phyloP scores from a whole-genome alignment of 345 rosid genomes.

The Citrus mangshanensis region DNA sequence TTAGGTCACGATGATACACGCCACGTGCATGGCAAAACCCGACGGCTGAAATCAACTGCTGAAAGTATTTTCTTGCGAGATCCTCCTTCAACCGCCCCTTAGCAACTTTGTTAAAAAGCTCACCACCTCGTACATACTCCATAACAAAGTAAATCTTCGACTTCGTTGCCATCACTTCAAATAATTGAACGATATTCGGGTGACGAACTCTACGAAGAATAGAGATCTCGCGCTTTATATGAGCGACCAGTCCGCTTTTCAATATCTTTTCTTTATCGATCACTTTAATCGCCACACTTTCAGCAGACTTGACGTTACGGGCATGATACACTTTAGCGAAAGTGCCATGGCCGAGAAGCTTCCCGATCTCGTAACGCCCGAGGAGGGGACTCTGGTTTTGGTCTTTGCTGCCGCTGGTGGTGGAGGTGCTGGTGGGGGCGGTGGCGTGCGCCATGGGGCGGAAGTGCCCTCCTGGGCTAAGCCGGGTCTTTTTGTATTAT shows the following conservation, averaged over 20 bases:
- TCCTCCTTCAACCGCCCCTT: constrained; percentile 67
- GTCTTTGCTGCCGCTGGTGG: constrained; percentile 19
- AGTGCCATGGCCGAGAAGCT: constrained; percentile 78
- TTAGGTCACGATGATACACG: constrained; percentile 81
- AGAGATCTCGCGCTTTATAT: constrained; percentile 76
- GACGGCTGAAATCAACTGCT: constrained; percentile 75
- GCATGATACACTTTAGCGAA: constrained; percentile 90
- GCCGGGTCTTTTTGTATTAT: too few species aligned
- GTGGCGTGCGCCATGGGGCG: constrained; percentile 5
- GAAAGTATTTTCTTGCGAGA: constrained; percentile 64
- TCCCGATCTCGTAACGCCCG: constrained; percentile 69
- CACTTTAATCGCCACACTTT: constrained; percentile 68
- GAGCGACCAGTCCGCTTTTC: constrained; percentile 61
- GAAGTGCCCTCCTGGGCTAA: neutral
- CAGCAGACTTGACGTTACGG: constrained; percentile 46
- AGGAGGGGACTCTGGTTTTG: constrained; percentile 51
- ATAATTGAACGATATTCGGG: constrained; percentile 72
- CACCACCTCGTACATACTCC: constrained; percentile 84
- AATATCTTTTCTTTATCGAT: constrained; percentile 75
- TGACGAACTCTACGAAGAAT: constrained; percentile 88
- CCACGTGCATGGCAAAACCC: constrained; percentile 79
- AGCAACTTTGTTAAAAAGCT: constrained; percentile 64
- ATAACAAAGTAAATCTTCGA: constrained; percentile 82
- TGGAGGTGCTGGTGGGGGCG: constrained; percentile 5
- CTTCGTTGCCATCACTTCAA: constrained; percentile 88